Evolutionary conservation across 345 rosid species (phyloP), one percentile per base, ranked within the genome.

Genomic region (Euphorbia peplus): DNA sequence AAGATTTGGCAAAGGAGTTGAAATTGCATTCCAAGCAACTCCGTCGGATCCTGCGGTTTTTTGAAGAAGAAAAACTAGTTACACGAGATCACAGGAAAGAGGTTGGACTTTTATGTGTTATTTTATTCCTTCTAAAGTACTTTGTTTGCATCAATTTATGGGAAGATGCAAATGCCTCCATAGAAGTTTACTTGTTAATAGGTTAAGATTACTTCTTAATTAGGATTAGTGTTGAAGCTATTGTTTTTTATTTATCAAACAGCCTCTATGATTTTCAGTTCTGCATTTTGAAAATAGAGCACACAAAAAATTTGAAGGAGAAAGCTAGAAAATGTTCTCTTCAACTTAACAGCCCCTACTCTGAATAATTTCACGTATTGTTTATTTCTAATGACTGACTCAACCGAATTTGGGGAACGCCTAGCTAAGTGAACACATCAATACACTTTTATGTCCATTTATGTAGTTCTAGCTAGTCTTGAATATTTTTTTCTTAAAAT

Each of bases 1-100:
- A 95, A 79, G 96, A 88, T 83, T 82, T 95, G 81, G 97, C 97
- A 10, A 91, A 85, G 78, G 96, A 91, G 41, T 81, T 91, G 81
- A 87, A 84, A 72, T 64, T 87, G 62, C 95, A 95, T 50, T 69
- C 89, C 16, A 95, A 91, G 85, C 96, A 90, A 73, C 89, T 91
- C 28, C 85, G 93, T 10, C 86, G 91, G 59, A 87, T 78, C 59
- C 71, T 95, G 60, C 79, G 87, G 22, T 79, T 81, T 60, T 88
- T 91, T 66, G 95, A 95, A 79, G 93, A 88, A 80, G 89, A 95
- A 75, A 88, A 90, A 58, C 78, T 91, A 58, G 75, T 90, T 21
- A 85, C 88, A 59, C 89, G 93, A 41, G 90, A 87, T 71, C 87
- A 88, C 32, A 84, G 97, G 77, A 91, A 76, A 82, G 98, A 93